Percentiles rank a stretch among this genome's conserved stretches.
Evolutionary conservation across 164 flowering plant species (phyloP).

Genomic region (Vitis rupestris): DNA sequence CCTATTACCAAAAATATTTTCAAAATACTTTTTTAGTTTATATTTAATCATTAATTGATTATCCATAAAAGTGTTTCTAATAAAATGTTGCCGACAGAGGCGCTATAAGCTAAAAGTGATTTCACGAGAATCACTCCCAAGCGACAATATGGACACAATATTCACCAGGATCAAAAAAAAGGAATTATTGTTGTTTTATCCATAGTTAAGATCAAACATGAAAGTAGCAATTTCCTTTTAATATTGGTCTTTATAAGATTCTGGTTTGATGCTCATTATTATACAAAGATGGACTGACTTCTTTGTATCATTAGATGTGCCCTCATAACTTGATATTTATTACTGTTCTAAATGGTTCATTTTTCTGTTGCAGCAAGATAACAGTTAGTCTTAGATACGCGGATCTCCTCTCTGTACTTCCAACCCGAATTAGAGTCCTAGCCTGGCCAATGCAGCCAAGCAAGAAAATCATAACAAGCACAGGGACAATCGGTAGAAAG

Average conservation of each 20-base stretch:
- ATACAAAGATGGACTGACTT: neutral
- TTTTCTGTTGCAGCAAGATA: slow-evolving; percentile 62
- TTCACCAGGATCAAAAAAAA: no score
- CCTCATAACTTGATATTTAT: neutral
- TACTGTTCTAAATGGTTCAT: neutral
- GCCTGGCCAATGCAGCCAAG: slow-evolving; percentile 68
- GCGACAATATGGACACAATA: no score
- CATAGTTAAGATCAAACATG: no score
- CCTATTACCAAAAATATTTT: neutral
- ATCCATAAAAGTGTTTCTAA: no score
- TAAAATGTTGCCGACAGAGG: no score
- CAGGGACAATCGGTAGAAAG: slow-evolving; percentile 29
- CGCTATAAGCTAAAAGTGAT: no score
- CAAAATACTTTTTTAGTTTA: no score
- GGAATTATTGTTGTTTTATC: no score
- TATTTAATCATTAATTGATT: no score
- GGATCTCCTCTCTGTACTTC: slow-evolving; percentile 68
- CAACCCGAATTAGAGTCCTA: slow-evolving; percentile 62
- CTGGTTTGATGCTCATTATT: neutral
- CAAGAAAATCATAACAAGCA: slow-evolving; percentile 23
- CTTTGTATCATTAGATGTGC: neutral
- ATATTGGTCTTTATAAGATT: neutral
- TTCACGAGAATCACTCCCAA: no score
- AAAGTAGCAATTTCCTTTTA: no score
- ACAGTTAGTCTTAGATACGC: slow-evolving; percentile 75